Percentiles rank a stretch among this genome's conserved stretches.
These are phyloP conservation scores for Aegilops speltoides DNA, from an alignment of 176 grass and related monocot species.

Conservation along the genomic window DNA sequence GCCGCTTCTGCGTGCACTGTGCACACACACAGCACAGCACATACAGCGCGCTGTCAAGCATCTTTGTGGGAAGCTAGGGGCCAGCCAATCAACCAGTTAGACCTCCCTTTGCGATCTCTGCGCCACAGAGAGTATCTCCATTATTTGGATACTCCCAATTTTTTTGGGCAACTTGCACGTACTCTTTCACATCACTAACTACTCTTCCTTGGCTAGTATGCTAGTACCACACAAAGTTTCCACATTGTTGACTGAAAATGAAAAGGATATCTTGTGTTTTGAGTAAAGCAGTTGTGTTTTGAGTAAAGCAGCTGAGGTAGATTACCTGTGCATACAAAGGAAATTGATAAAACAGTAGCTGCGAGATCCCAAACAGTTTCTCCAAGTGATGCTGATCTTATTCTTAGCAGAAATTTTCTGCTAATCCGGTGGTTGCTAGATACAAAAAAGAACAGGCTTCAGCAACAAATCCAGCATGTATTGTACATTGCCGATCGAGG, in stretches of 20 bases:
- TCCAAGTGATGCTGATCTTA: neutral
- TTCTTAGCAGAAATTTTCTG: neutral
- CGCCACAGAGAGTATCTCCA: neutral
- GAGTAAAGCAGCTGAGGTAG: constrained; percentile 16
- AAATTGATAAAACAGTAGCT: neutral
- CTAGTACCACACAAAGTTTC: neutral
- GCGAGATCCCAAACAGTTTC: neutral
- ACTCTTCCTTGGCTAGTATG: neutral
- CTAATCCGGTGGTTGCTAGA: neutral
- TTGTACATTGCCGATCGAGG: neutral
- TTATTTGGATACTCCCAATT: neutral
- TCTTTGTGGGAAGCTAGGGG: neutral
- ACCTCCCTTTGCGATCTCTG: neutral
- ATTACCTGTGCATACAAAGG: neutral
- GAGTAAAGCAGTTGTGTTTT: neutral
- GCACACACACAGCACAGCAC: neutral
- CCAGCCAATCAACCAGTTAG: neutral
- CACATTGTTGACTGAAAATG: constrained; percentile 1
- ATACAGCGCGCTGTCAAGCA: neutral
- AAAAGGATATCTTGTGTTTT: neutral
- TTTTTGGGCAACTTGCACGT: neutral
- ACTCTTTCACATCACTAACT: neutral
- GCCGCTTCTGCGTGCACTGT: neutral
- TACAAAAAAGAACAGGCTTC: neutral
- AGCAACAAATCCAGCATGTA: neutral